Conservation (phyloP, 1,284 basidiomycete species). For the Puccinia hordei region DNA sequence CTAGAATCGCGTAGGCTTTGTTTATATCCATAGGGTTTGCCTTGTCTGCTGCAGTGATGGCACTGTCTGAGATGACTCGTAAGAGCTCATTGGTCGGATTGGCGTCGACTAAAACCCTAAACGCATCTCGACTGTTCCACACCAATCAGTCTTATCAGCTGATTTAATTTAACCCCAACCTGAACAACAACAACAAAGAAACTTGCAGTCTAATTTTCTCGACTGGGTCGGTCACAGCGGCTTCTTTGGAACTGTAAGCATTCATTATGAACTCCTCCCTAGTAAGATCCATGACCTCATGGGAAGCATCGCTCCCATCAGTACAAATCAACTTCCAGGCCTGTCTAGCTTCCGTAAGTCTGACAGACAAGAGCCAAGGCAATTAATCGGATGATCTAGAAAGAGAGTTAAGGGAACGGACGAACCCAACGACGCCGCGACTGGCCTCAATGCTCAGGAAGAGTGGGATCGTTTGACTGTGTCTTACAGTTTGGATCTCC, state of each 20-base stretch:
- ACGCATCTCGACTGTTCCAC: slow-evolving; percentile 19
- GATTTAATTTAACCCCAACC: background rate
- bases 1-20: slow-evolving; percentile 42
- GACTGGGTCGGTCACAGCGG: background rate
- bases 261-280: slow-evolving; percentile 40
- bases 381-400: background rate
- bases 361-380: background rate
- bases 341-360: slow-evolving; percentile 23
- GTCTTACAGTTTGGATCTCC: slow-evolving; percentile 20
- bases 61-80: slow-evolving; percentile 23
- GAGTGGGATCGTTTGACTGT: slow-evolving; percentile 10
- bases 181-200: background rate
- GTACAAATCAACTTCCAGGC: slow-evolving; percentile 28
- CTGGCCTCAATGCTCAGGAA: slow-evolving; percentile 23
- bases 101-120: slow-evolving; percentile 16
- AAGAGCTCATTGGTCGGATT: slow-evolving; percentile 42
- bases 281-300: slow-evolving; percentile 23
- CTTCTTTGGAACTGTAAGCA: background rate
- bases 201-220: slow-evolving; percentile 35
- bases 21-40: slow-evolving; percentile 36
- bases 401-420: background rate
- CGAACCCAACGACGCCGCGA: slow-evolving; percentile 42
- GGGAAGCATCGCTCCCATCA: background rate
- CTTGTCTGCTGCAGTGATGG: background rate
- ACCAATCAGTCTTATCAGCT: background rate